Percentiles rank a stretch among this genome's conserved stretches.
Evolutionary conservation across 306 rosid species (phyloP).

Genomic region (Phaseolus lunatus): DNA sequence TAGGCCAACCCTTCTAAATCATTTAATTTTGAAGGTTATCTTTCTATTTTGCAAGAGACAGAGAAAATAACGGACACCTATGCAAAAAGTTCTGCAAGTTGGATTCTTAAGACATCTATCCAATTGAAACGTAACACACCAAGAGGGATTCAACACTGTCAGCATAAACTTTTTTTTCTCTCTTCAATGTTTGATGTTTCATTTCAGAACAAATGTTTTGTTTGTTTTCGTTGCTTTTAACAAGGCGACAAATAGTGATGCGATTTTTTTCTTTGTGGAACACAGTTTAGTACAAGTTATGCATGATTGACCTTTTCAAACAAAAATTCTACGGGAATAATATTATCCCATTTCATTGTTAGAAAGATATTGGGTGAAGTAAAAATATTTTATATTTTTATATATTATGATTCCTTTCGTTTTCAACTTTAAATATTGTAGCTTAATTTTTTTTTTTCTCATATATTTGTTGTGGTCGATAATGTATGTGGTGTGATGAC

Average conservation of each 20-base stretch:
- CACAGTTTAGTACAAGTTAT: neutral
- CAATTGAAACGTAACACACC: neutral
- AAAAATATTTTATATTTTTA: neutral
- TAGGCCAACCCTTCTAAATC: neutral
- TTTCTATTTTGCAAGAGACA: constrained; percentile 2
- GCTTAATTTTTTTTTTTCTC: no score
- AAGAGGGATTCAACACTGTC: neutral
- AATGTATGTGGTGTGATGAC: no score
- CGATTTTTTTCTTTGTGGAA: neutral
- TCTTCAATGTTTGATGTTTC: neutral
- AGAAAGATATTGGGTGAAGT: neutral
- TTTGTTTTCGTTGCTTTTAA: neutral
- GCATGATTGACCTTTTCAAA: neutral
- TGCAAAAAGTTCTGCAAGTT: neutral
- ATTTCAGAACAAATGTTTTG: neutral
- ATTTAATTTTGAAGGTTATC: neutral
- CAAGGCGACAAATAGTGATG: neutral
- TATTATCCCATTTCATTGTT: neutral
- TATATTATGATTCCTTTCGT: neutral
- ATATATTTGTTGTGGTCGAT: no score
- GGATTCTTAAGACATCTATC: neutral
- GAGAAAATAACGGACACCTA: neutral
- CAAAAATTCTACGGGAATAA: neutral
- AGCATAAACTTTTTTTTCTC: neutral
- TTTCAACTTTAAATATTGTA: no score